Evolutionary conservation across 768 basidiomycete genomes (phyloP).

Genomic region (Boletus reticulatus): DNA sequence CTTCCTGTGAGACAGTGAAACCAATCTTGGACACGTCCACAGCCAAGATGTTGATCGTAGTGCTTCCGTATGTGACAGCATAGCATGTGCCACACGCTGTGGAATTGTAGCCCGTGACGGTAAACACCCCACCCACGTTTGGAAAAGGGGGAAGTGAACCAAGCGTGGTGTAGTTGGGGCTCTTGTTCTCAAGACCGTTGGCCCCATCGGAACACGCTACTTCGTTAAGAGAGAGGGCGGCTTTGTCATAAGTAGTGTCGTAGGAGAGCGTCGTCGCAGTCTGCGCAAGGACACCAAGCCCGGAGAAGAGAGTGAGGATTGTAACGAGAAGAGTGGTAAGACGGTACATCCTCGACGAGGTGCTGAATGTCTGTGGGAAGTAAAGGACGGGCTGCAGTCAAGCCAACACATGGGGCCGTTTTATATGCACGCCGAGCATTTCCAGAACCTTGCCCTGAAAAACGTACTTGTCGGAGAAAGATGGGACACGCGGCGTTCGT

Average conservation of each 20-base stretch:
- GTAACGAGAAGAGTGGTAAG: conserved; percentile 14
- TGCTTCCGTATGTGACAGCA: conserved; percentile 25
- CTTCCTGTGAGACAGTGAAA: conserved; percentile 35
- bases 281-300: conserved; percentile 21
- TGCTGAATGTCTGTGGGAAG: background rate
- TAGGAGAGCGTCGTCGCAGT: conserved; percentile 30
- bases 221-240: conserved; percentile 19
- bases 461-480: background rate
- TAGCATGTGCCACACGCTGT: conserved; percentile 32
- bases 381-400: background rate
- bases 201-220: conserved; percentile 40
- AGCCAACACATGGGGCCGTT: background rate
- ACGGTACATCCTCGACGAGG: conserved; percentile 25
- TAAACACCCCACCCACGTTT: conserved; percentile 31
- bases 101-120: conserved; percentile 23
- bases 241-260: conserved; percentile 37
- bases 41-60: conserved; percentile 49
- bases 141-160: conserved; percentile 39
- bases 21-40: conserved; percentile 48
- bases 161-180: conserved; percentile 32
- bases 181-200: conserved; percentile 35
- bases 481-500: background rate
- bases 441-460: background rate
- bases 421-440: conserved; percentile 16
- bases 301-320: conserved; percentile 12